These are phyloP conservation scores for Epicoccum sorghinum DNA, from an alignment of 2,329 filamentous ascomycete species.

Conservation along the genomic window DNA sequence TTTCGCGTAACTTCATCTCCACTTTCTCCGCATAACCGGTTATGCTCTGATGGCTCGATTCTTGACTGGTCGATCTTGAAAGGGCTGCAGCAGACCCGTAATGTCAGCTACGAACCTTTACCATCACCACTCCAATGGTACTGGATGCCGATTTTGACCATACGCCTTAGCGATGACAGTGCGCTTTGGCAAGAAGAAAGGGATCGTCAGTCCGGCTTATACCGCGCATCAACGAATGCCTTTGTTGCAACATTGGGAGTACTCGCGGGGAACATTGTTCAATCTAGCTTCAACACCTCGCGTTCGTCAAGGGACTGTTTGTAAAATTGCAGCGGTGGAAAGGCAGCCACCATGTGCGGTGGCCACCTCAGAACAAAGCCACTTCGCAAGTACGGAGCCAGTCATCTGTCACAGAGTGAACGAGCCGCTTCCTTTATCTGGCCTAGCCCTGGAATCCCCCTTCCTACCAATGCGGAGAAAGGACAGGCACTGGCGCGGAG, in stretches of 20 bases:
- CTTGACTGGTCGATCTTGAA: constrained; percentile 5
- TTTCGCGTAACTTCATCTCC: constrained; percentile 29
- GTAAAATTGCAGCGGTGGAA: neutral
- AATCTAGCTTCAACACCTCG: neutral
- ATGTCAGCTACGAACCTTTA: constrained; percentile 2
- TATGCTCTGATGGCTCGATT: constrained; percentile 2
- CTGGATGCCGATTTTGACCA: constrained; percentile 15
- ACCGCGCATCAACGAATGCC: neutral
- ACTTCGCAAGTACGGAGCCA: constrained; percentile 21
- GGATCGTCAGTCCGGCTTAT: neutral
- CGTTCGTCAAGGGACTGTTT: neutral
- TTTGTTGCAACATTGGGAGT: neutral
- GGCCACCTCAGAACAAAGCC: constrained; percentile 13
- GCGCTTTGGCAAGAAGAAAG: constrained; percentile 6
- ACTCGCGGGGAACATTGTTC: too few relatives aligned
- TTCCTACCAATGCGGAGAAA: constrained; percentile 22
- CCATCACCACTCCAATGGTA: constrained; percentile 13
- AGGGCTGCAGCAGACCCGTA: neutral
- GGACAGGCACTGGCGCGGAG: constrained; percentile 26
- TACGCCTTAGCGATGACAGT: constrained; percentile 3
- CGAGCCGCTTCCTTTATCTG: constrained; percentile 4
- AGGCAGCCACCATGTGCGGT: neutral
- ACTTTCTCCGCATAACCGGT: constrained; percentile 35
- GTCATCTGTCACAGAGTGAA: constrained; percentile 18
- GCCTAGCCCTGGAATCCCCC: constrained; percentile 19